Evolutionary conservation across 495 filamentous ascomycete genomes (phyloP), one percentile per base, ranked within the genome.

Genomic region (Clavariopsis aquatica): DNA sequence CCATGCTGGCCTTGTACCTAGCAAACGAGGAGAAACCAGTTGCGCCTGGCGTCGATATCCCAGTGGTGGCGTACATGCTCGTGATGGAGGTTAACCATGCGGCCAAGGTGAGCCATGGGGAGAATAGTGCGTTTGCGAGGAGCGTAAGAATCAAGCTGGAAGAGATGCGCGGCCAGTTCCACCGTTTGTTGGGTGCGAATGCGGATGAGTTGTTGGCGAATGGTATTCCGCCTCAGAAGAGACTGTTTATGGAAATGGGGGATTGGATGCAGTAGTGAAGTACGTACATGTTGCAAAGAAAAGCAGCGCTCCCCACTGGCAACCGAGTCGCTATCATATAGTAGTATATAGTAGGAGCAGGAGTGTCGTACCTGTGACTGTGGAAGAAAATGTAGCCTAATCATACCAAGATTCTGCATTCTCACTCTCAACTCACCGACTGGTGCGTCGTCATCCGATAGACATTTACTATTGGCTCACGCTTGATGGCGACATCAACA

Each of bases 21-120:
- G 63, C 69, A 0, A 60, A 61, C 29, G 29, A 67, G 36, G 31
- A 49, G 22, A 28, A 22, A 28, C 38, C 51, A n/a, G 52, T 47
- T 13, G 49, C 29, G 22, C 53, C 62, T 1, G 69, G 63, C 8
- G 34, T 73, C 5, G 71, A 78, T 56, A 68, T 74, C 52, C 51
- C 61, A 1, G 29, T 69, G 1, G 68, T 78, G 13, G 47, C 72
- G 4, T 70, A 54, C 22, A 70, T 69, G 17, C 65, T 78, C 20
- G 52, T 76, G n/a, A 55, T 57, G 12, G 72, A 77, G 53, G 62
- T 74, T 19, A 20, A 49, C 2, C 27, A 58, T 17, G 69, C 71
- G 22, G 66, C 74, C 2, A 19, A 55, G n/a, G 55, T 47, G 41
- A 77, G 75, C 45, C 76, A 78, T 64, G 74, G 75, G 1, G n/a